Base-by-base conservation (phyloP, 2,329 filamentous ascomycete species). In the Aspergillus sp. region DNA sequence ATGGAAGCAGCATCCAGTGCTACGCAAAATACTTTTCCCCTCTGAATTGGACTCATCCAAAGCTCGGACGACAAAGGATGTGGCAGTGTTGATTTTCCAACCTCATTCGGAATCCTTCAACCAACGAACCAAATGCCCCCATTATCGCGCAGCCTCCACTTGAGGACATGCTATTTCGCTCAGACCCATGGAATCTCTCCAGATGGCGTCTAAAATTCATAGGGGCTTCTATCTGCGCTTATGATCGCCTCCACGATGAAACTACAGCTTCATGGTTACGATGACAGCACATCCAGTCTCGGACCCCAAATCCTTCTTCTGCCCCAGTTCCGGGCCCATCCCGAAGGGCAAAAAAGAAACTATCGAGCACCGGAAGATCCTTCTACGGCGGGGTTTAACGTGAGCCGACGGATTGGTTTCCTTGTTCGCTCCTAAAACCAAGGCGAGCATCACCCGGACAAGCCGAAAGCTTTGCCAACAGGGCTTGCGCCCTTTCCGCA, bases 41-140 rank as follows among this genome's bases (percentile, higher is more conserved):
- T 43, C 23, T 43, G 17, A 30, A 43, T 41, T 23, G 30, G 38
- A 55, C 23, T 39, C 21, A 13, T 43, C 25, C 39, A 43, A 55
- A 55, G 53, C 53, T 55, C 53, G 53, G 53, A 55, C 23, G 45
- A 55, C 53, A 55, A 55, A 55, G 53, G 53, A 55, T 32, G 53
- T 47, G 53, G 53, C 53, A 55, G 53, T 45, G 53, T 55, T 55
- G 38, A 19, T 17, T 45, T 30, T 32, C 47, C 47, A 50, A 50
- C 47, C 25, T 50, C 47, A 30, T 28, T 32, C 47, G 47, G 53
- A 32, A 45, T 45, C 53, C 41, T 47, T 47, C 25, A 21, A 47
- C 53, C 53, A 55, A 55, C 53, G 43, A 43, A 47, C 53, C 53
- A 55, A 47, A 43, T 21, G 13, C 19, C 28, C 15, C 53, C 39